phyloP scores from a whole-genome alignment of 371 early-diverging fungal genomes.

The Coemansia sp. region DNA sequence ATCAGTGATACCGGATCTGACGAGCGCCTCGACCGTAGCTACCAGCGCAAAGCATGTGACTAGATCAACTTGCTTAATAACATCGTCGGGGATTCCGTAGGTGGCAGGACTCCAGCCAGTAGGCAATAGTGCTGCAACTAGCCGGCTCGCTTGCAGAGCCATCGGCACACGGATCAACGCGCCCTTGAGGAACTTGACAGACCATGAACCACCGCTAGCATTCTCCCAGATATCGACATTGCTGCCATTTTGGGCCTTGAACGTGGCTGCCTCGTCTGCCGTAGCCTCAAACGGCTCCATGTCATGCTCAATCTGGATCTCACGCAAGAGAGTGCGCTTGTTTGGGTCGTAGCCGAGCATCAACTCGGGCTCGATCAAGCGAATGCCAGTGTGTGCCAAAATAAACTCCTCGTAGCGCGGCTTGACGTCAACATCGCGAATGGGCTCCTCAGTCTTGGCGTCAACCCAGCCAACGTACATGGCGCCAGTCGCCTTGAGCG shows the following conservation, averaged over 20 bases:
- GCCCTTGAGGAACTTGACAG: conserved; percentile 81
- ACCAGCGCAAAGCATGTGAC: too few species aligned
- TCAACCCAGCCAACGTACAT: conserved; percentile 95
- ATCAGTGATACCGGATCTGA: too few species aligned
- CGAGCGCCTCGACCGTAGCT: too few species aligned
- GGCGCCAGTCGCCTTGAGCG: conserved; percentile 73
- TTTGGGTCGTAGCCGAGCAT: conserved; percentile 89
- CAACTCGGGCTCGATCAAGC: conserved; percentile 82
- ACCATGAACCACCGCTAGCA: conserved; percentile 62
- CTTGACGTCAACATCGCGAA: conserved; percentile 87
- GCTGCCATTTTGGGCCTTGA: conserved; percentile 81
- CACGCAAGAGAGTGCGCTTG: conserved; percentile 83
- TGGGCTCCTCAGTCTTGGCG: conserved; percentile 81
- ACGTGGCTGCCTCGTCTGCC: conserved; percentile 87
- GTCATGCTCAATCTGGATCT: conserved; percentile 87
- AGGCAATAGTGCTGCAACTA: conserved; percentile 93
- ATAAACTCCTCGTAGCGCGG: conserved; percentile 88
- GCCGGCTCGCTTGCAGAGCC: conserved; percentile 86
- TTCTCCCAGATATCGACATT: conserved; percentile 75
- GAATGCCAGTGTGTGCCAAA: conserved; percentile 81
- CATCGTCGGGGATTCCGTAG: conserved; percentile 80
- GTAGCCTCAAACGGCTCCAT: conserved; percentile 85
- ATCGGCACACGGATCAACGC: conserved; percentile 89
- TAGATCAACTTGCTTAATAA: conserved; percentile 89
- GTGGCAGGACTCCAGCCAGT: conserved; percentile 77